phyloP scores from a whole-genome alignment of 75 land plant species.

The Adiantum capillusveneris region DNA sequence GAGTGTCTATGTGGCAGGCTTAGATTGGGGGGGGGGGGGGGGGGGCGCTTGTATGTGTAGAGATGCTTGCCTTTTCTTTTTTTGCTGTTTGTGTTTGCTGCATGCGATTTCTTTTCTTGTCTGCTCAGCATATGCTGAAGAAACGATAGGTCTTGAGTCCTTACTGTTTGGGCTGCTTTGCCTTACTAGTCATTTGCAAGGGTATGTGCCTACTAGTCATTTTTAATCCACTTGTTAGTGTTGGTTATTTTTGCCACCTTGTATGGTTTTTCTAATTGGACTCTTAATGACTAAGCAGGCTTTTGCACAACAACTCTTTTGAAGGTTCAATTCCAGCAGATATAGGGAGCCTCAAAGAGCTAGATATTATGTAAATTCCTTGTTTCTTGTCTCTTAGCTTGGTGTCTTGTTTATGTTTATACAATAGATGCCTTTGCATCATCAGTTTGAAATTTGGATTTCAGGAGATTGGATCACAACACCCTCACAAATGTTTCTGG shows the following conservation, averaged over 20 bases:
- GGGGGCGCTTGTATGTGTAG: no score
- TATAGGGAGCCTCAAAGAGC: slow-evolving; percentile 54
- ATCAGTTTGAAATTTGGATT: neutral
- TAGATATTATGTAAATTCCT: slow-evolving; percentile 42
- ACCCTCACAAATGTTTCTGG: neutral
- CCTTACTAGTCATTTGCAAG: no score
- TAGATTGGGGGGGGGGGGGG: no score
- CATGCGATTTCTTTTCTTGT: no score
- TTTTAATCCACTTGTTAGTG: no score
- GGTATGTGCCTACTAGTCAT: no score
- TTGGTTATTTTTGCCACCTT: no score
- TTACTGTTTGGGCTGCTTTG: no score
- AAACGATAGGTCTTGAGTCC: no score
- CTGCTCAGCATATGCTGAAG: no score
- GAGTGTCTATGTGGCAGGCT: no score
- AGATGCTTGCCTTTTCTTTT: neutral
- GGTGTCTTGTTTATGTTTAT: neutral
- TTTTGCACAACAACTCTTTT: slow-evolving; percentile 64
- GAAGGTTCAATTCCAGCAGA: slow-evolving; percentile 45
- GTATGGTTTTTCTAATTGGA: no score
- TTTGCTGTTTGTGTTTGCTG: neutral
- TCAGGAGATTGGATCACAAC: slow-evolving; percentile 14
- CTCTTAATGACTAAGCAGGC: slow-evolving; percentile 5
- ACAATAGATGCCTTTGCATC: neutral
- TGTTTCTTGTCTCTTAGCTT: slow-evolving; percentile 1